A percentile compares a stretch with the other conserved stretches of the same genome.
These are phyloP conservation scores for Iberis amara DNA, from an alignment of 441 rosid genomes.

Conservation along the genomic window DNA sequence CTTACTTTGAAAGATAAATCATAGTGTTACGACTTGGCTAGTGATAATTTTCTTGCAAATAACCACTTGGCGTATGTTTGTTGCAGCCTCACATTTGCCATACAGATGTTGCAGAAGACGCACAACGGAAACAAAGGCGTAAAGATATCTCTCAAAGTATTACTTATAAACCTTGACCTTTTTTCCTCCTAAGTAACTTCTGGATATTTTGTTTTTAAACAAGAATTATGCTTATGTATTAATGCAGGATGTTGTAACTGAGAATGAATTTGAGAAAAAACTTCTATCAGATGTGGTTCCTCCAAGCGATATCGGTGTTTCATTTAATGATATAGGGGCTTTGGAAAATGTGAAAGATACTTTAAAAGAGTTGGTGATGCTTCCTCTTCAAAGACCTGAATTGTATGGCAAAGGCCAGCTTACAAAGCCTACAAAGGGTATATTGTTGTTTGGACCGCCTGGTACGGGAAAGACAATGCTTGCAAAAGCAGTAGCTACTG, in stretches of 20 bases:
- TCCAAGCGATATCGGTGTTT: slow-evolving; percentile 89
- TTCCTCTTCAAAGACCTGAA: slow-evolving; percentile 98
- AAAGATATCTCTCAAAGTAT: slow-evolving; percentile 91
- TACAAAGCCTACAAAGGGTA: slow-evolving; percentile 97
- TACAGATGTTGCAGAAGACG: slow-evolving; percentile 65
- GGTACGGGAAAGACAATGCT: slow-evolving; percentile 99
- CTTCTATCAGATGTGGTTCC: slow-evolving; percentile 94
- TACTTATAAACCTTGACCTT: slow-evolving; percentile 13
- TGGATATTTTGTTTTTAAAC: background rate
- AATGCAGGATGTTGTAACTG: slow-evolving; percentile 90
- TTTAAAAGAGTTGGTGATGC: slow-evolving; percentile 97
- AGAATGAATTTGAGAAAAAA: slow-evolving; percentile 97
- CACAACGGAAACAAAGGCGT: slow-evolving; percentile 77
- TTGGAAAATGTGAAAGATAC: slow-evolving; percentile 97
- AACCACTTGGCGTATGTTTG: slow-evolving; percentile 6
- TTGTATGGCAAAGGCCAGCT: slow-evolving; percentile 94
- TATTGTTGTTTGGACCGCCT: slow-evolving; percentile 96
- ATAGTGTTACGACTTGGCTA: slow-evolving; percentile 4
- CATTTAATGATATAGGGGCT: slow-evolving; percentile 97
- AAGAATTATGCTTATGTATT: slow-evolving; percentile 4
- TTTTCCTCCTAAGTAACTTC: background rate
- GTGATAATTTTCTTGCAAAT: background rate
- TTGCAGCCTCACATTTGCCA: slow-evolving; percentile 72
- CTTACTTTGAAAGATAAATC: slow-evolving; percentile 7
- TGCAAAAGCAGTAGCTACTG: slow-evolving; percentile 99